phyloP scores from a whole-genome alignment of 1,284 basidiomycete genomes.

The Entoloma clypeatum region DNA sequence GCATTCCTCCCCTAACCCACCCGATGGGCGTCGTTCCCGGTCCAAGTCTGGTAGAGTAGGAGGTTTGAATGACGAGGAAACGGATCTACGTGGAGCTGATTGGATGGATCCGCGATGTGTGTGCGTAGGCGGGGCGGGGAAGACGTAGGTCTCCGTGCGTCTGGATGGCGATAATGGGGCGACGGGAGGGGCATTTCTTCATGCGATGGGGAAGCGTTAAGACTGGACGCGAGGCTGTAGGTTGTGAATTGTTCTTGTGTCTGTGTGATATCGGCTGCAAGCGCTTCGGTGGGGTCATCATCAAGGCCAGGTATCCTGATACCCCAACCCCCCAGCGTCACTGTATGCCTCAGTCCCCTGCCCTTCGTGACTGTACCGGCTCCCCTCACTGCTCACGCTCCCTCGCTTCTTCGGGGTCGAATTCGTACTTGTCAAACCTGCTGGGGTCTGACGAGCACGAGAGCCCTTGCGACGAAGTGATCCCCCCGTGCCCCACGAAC shows the following conservation, averaged over 20 bases:
- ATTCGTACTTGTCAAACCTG: too few species aligned
- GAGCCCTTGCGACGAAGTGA: too few species aligned
- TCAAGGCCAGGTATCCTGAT: constrained; percentile 14
- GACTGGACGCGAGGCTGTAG: neutral
- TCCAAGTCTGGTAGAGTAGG: constrained; percentile 2
- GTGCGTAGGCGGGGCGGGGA: constrained; percentile 20
- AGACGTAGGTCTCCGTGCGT: constrained; percentile 12
- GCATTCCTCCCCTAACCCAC: too few species aligned
- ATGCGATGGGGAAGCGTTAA: neutral
- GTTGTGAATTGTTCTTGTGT: constrained; percentile 14
- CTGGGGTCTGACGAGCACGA: too few species aligned
- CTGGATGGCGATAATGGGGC: constrained; percentile 19
- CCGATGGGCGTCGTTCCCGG: constrained; percentile 23
- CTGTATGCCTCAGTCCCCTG: too few species aligned
- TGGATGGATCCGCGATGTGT: constrained; percentile 11
- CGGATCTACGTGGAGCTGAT: too few species aligned
- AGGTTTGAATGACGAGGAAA: neutral
- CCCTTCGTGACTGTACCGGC: constrained; percentile 12
- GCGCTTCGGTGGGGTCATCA: constrained; percentile 1
- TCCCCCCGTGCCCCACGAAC: neutral
- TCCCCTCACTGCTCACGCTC: constrained; percentile 11
- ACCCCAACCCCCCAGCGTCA: constrained; percentile 12
- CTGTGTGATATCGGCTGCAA: constrained; percentile 10
- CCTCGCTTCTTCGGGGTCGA: neutral
- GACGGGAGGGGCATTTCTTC: constrained; percentile 17